A percentile compares a stretch with the other conserved stretches of the same genome.
Conservation (phyloP, 1,284 basidiomycete species). For the Puccinia hordei region DNA sequence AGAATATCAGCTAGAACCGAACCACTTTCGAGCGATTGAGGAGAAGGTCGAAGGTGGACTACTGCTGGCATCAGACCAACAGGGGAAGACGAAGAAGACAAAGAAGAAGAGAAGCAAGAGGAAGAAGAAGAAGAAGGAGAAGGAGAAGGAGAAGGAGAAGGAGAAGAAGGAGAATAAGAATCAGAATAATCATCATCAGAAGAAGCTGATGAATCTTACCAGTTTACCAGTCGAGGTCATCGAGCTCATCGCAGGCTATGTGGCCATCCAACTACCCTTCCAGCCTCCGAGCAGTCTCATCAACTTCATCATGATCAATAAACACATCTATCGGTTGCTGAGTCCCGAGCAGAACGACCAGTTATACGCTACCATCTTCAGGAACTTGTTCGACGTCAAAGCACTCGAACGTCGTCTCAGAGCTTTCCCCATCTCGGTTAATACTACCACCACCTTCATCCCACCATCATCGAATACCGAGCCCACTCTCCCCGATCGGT, state of each 20-base stretch:
- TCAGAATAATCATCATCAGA: background rate
- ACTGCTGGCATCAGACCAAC: too few relatives aligned
- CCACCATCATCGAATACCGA: background rate
- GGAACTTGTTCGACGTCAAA: conserved; percentile 55
- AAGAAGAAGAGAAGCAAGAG: too few relatives aligned
- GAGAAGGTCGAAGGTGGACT: too few relatives aligned
- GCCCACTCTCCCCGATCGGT: too few relatives aligned
- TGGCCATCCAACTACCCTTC: conserved; percentile 40
- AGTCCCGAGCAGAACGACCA: conserved; percentile 54
- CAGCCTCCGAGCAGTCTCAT: conserved; percentile 54
- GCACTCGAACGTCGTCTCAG: conserved; percentile 56
- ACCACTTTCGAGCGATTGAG: too few relatives aligned
- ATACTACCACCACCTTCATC: background rate
- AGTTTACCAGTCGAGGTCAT: conserved; percentile 33
- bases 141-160: too few relatives aligned
- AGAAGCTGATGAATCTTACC: background rate
- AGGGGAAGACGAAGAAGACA: too few relatives aligned
- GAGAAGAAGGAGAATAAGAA: background rate
- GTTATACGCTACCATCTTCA: conserved; percentile 57
- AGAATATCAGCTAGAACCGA: too few relatives aligned
- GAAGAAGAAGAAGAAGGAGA: too few relatives aligned
- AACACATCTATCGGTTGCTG: conserved; percentile 54
- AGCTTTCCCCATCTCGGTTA: background rate
- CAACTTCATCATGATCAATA: conserved; percentile 54
- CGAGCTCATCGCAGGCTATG: conserved; percentile 16